Base-by-base conservation (phyloP, 192 early-diverging fungal genomes). In the Ramicandelaber brevisporus region DNA sequence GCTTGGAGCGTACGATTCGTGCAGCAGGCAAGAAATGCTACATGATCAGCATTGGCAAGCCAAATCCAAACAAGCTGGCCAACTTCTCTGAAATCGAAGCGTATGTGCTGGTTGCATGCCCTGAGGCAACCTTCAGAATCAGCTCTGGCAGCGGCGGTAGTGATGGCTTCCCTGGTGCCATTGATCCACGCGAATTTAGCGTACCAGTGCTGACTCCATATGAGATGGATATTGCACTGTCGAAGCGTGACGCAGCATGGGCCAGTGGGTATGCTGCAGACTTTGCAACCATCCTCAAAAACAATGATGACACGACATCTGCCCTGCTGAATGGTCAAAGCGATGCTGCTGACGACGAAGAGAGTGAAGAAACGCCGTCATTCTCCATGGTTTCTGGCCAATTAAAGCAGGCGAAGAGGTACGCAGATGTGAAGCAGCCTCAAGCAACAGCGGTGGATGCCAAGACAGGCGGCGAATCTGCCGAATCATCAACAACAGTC, bases 61-160 rank as follows among this genome's bases (percentile, higher is more conserved):
- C 88, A 7, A 88, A 81, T 34, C 78, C 84, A 1, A 78, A 81
- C 29, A 98, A 98, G 46, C 70, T 98, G 47, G 90, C 77, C 18
- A 98, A 98, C 31, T 95, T 98, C 37, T 63, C 80, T 40, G 92
- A 98, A 49, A 80, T 97, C 28, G 73, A 98, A 36, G 66, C 61
- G 10, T 93, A 79, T 45, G 79, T 87, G 3, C 55, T 89, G 17
- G 78, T 92, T 4, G 78, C 83, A 5, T 98, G 90, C 41, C 82
- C 88, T 4, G 84, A 98, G 43, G 90, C 88, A 58, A 69, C 73
- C 27, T 59, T 98, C n/a, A n/a, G n/a, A n/a, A n/a, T n/a, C n/a
- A n/a, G n/a, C n/a, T n/a, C n/a, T n/a, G n/a, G n/a, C n/a, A n/a
- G n/a, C n/a, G n/a, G n/a, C n/a, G n/a, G n/a, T n/a, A n/a, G n/a